Percentiles rank a stretch among this genome's conserved stretches.
Evolutionary conservation across 1,284 basidiomycete species (phyloP).

Genomic region (Trichosporon sp.): DNA sequence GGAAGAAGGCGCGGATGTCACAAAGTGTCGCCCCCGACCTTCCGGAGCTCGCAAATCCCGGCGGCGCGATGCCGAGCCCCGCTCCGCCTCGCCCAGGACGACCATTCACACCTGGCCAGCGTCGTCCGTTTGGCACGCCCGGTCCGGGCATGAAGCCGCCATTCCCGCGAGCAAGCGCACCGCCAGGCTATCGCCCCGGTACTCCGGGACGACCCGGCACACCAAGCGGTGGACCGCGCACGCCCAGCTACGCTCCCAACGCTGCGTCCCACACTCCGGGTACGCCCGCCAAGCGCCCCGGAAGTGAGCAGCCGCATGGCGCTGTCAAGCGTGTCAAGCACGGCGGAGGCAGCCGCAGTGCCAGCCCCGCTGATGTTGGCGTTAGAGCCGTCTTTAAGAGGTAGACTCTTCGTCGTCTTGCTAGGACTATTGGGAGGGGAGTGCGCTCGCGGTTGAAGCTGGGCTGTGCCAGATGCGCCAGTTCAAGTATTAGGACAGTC

Average conservation of each 20-base stretch:
- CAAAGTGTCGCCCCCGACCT: slow-evolving; percentile 19
- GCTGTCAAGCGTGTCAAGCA: slow-evolving; percentile 12
- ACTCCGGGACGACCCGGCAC: background rate
- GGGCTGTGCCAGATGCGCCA: background rate
- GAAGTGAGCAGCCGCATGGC: background rate
- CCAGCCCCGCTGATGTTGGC: slow-evolving; percentile 17
- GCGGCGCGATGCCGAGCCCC: background rate
- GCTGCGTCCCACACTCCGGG: slow-evolving; percentile 6
- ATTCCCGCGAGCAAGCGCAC: slow-evolving; percentile 17
- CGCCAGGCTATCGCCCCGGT: slow-evolving; percentile 3
- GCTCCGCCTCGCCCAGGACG: slow-evolving; percentile 4
- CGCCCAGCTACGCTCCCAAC: background rate
- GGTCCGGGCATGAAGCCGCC: slow-evolving; percentile 5
- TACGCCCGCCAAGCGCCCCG: background rate
- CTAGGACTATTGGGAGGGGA: too few species aligned
- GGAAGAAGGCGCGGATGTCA: slow-evolving; percentile 15
- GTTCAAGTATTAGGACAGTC: too few species aligned
- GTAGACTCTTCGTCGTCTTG: background rate
- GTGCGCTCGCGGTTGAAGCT: background rate
- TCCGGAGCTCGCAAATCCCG: slow-evolving; percentile 9
- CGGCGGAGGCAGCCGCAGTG: slow-evolving; percentile 13
- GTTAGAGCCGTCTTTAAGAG: slow-evolving; percentile 21
- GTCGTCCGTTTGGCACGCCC: background rate
- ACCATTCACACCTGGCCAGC: slow-evolving; percentile 3
- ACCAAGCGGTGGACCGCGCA: background rate